Base-by-base conservation (phyloP, 805 yeast species). In the Priceomyces melissophilus region DNA sequence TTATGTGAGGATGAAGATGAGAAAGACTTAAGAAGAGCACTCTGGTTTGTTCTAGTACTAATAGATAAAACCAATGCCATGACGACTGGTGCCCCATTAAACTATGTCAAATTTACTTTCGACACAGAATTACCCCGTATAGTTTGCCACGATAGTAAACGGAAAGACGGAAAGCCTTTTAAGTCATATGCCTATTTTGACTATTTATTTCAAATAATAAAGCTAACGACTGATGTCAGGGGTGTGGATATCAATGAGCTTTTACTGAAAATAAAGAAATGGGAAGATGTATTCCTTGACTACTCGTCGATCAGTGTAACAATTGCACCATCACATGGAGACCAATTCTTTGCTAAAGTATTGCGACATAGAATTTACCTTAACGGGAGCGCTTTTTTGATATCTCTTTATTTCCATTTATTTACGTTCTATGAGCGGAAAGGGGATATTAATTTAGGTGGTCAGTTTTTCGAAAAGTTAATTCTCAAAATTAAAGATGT, bases 191-290 rank as follows among this genome's bases (percentile, higher is more conserved):
- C 32, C 8, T 14, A 29, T 29, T 29, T 29, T 29, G 32, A 8
- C 4, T 29, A 29, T 29, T 29, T 29, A 14, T 41, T 43, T 1
- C 62, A 75, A 44, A 43, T 55, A 10, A 61, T 52, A 1, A 43
- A 76, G 26, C 80, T 77, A 42, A 55, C 57, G 23, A 57, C 61
- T 30, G 60, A 67, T 1, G 54, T 69, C 3, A 52, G 53, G 3
- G 38, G 34, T 33, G 1, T 54, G 45, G 9, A 36, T 60, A 15
- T 46, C 48, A 3, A 46, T 38, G 3, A 30, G 37, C 3, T 34
- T 57, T 4, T 33, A 41, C 26, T 12, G 20, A 9, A 29, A 50
- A 15, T 59, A 55, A 16, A 26, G 31, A 3, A 35, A 40, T n/a
- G 40, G 43, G 20, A 25, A 40, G 28, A 41, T 36, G 14, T 36